Base-by-base conservation (phyloP, 495 filamentous ascomycete genomes). In the Glarea lozoyensis region DNA sequence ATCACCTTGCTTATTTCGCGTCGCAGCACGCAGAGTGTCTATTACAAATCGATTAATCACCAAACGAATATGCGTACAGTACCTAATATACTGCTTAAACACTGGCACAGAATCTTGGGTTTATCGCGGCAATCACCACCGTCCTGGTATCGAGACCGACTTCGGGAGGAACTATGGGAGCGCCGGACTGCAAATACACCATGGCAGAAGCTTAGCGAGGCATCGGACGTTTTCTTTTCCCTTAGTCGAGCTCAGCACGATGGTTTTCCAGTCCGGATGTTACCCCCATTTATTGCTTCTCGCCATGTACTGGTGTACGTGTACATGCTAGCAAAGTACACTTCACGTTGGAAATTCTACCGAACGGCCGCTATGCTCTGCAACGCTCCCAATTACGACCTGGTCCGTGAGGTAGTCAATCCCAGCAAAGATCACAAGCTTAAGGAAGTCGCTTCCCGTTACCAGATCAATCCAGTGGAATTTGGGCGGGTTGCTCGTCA, bases 251-350 rank as follows among this genome's bases (percentile, higher is more conserved):
- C 70, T 42, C 55, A 46, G 25, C 53, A 55, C 42, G 64, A 69
- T 50, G 65, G 64, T 2, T 63, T 59, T 49, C 48, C 57, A 20
- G 47, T 66, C 30, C 52, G 59, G 22, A 47, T 29, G 13, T 27
- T 67, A 32, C 66, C 66, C 15, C 48, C 30, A 15, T 60, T 68
- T 38, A n/a, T n/a, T n/a, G 18, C 51, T 38, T 29, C 37, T 45
- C 46, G 55, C 21, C 50, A 63, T 43, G 30, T 46, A n/a, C 34
- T 52, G 7, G 56, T 65, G 11, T 70, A 70, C 46, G 49, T 49
- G 7, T 75, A 75, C 43, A 74, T 73, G 71, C 13, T 72, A 6
- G 65, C 55, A 38, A 74, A 74, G 53, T 73, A 56, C 48, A 73
- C 68, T 10, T 63, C 52, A 19, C 64, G 71, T 37, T 75, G 70